Conservation (phyloP, 805 yeast genomes). For the Schizosaccharomyces japonicus region DNA sequence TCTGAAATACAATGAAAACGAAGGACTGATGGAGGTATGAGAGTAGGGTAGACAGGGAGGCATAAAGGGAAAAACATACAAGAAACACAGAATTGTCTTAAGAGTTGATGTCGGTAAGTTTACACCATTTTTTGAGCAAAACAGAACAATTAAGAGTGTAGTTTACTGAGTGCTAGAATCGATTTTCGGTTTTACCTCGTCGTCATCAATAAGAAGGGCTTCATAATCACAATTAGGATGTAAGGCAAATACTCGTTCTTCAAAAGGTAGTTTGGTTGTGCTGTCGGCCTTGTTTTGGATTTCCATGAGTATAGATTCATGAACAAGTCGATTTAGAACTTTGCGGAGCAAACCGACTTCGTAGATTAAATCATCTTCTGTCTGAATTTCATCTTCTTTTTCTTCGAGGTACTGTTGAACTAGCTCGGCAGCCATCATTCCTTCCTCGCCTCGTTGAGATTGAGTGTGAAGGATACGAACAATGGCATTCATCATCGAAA, state of each 20-base stretch:
- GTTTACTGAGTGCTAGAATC: no score
- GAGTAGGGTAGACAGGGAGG: no score
- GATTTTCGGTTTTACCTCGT: no score
- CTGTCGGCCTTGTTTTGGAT: slow-evolving; percentile 24
- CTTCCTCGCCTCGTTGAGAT: slow-evolving; percentile 27
- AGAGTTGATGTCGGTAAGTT: no score
- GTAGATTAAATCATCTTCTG: slow-evolving; percentile 44
- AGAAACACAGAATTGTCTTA: no score
- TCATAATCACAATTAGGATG: slow-evolving; percentile 77
- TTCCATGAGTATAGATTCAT: slow-evolving; percentile 61
- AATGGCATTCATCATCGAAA: slow-evolving; percentile 56
- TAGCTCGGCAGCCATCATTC: slow-evolving; percentile 42
- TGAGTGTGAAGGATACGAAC: slow-evolving; percentile 41
- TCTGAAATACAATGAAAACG: no score
- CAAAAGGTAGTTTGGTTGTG: slow-evolving; percentile 8
- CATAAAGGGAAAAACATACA: no score
- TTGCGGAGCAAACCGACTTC: slow-evolving; percentile 54
- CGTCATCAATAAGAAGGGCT: slow-evolving; percentile 2
- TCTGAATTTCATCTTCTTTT: slow-evolving; percentile 42
- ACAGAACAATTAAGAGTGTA: no score
- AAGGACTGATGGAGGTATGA: no score
- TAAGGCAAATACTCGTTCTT: slow-evolving; percentile 22
- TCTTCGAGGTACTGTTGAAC: slow-evolving; percentile 62
- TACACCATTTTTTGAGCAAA: no score
- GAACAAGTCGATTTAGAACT: slow-evolving; percentile 60